phyloP scores from a whole-genome alignment of 2,329 filamentous ascomycete genomes.

The Fusarium caatingaense region DNA sequence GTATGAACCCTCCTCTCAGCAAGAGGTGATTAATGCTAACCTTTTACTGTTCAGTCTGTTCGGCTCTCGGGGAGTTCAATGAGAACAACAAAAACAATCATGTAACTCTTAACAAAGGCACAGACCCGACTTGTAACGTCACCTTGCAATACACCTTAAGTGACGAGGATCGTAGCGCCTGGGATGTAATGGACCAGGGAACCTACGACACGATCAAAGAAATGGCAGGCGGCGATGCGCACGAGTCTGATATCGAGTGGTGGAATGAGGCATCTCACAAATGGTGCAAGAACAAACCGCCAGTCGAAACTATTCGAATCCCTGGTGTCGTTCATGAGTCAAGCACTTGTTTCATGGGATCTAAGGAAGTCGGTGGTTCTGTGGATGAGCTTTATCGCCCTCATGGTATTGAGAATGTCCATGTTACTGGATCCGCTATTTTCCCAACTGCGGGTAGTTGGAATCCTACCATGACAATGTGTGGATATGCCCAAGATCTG shows the following conservation, averaged over 20 bases:
- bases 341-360: conserved; percentile 1
- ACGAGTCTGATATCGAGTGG: background rate
- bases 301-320: background rate
- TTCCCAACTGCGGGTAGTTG: conserved; percentile 4
- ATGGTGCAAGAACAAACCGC: background rate
- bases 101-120: background rate
- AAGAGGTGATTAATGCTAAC: background rate
- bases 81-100: background rate
- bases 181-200: background rate
- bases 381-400: background rate
- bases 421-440: background rate
- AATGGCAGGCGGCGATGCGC: background rate
- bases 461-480: conserved; percentile 3
- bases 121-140: background rate
- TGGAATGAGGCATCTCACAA: background rate
- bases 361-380: background rate
- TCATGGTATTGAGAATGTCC: conserved; percentile 5
- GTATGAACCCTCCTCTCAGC: background rate
- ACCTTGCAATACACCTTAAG: background rate
- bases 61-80: background rate
- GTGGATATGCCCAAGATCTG: background rate
- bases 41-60: background rate
- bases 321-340: conserved; percentile 1
- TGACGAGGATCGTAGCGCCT: background rate
- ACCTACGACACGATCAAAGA: background rate